Conservation (phyloP, 371 early-diverging fungal genomes). For the Mortierella sp. region DNA sequence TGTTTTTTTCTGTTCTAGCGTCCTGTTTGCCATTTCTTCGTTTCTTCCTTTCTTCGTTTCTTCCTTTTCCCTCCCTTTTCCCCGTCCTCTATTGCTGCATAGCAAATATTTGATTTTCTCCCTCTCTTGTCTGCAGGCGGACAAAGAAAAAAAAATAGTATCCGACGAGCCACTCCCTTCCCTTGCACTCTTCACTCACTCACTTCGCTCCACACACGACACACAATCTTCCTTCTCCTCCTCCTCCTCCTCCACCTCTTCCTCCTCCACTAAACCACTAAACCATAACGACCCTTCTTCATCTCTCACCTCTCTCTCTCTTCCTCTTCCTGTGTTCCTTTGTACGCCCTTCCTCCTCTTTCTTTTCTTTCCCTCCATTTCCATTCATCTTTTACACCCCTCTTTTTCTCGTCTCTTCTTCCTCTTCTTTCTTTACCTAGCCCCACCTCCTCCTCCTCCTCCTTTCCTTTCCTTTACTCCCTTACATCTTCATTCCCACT, state of each 20-base stretch:
- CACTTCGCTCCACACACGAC: background rate
- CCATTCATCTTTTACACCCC: background rate
- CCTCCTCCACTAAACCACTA: background rate
- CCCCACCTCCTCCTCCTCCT: background rate
- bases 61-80: background rate
- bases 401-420: background rate
- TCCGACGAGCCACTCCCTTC: background rate
- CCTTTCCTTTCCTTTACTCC: background rate
- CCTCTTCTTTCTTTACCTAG: background rate
- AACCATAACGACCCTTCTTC: background rate
- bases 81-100: background rate
- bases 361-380: slow-evolving; percentile 1
- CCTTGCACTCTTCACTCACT: background rate
- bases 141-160: background rate
- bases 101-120: background rate
- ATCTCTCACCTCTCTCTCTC: no score
- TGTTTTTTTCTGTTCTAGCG: no score
- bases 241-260: background rate
- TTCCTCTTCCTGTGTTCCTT: slow-evolving; percentile 2
- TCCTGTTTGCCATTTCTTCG: background rate
- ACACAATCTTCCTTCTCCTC: background rate
- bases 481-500: background rate
- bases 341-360: background rate
- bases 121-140: slow-evolving; percentile 4
- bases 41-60: background rate